Percentiles rank a stretch among this genome's conserved stretches.
Conservation (phyloP, 2,329 filamentous ascomycete genomes). For the Hypoxylon sp. region DNA sequence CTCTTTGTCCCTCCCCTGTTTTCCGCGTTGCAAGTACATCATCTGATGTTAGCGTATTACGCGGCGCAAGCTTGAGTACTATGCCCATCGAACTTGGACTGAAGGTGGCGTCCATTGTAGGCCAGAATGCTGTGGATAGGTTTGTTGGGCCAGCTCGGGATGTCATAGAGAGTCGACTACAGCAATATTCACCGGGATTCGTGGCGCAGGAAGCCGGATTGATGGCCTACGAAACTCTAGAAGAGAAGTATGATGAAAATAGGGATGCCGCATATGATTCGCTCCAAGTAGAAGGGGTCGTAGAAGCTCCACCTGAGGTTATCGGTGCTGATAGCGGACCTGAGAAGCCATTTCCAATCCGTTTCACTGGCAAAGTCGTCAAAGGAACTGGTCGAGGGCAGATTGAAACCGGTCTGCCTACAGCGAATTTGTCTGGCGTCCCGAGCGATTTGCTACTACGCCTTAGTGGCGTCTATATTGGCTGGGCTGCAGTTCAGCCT, state of each 20-base stretch:
- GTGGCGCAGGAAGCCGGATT: slow-evolving; percentile 58
- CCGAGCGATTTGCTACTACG: slow-evolving; percentile 65
- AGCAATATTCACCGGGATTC: slow-evolving; percentile 49
- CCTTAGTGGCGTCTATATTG: slow-evolving; percentile 73
- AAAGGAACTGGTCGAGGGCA: slow-evolving; percentile 58
- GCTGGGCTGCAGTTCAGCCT: slow-evolving; percentile 67
- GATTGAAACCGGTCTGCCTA: slow-evolving; percentile 61
- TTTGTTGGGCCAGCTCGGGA: slow-evolving; percentile 58
- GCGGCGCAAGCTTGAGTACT: slow-evolving; percentile 73
- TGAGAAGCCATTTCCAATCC: slow-evolving; percentile 64
- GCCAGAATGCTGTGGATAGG: slow-evolving; percentile 58
- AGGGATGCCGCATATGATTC: slow-evolving; percentile 55
- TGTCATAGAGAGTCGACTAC: slow-evolving; percentile 58
- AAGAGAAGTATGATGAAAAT: slow-evolving; percentile 54
- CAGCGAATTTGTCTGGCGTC: slow-evolving; percentile 66
- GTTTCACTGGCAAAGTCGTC: slow-evolving; percentile 63
- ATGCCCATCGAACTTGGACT: slow-evolving; percentile 75
- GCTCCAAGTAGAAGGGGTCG: slow-evolving; percentile 50
- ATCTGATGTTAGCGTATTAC: slow-evolving; percentile 69
- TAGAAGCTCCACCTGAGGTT: slow-evolving; percentile 54
- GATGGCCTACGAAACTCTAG: slow-evolving; percentile 55
- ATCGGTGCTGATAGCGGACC: slow-evolving; percentile 66
- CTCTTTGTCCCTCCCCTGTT: slow-evolving; percentile 74
- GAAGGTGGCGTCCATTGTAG: slow-evolving; percentile 66
- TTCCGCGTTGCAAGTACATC: slow-evolving; percentile 78